Evolutionary conservation across 176 grass and related monocot genomes (phyloP), one percentile per base, ranked within the genome.

Genomic region (Lolium multiflorum): DNA sequence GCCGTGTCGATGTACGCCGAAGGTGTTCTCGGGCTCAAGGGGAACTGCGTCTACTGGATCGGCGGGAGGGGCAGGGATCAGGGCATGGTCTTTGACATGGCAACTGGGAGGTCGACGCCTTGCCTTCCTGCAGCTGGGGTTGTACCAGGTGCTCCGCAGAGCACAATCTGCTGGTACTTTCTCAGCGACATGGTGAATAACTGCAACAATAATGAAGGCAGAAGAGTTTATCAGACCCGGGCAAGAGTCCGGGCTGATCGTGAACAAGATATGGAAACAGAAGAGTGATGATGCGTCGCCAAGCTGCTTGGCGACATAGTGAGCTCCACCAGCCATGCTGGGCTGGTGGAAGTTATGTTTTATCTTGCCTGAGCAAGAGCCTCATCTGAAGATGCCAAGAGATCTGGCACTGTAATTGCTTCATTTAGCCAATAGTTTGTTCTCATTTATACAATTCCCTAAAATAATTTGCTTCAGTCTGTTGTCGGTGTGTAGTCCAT

Each of bases 81-180:
- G 21, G 89, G 89, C 39, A 91, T 91, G 89, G 89, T 91, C 4
- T 91, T 91, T 18, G 89, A 91, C 85, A 91, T 91, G 89, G 70
- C 75, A 24, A 84, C 81, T 0, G 85, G 81, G 77, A 91, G 85
- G 61, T 91, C 89, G 16, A 46, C 70, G 3, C 81, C 70, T 1
- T 91, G 89, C 81, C 82, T 63, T 80, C 71, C 85, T 31, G 28
- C 16, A 3, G 59, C 59, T 54, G 70, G 85, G 1, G 51, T 56
- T 25, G 11, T 77, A 47, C 76, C 61, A 1, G 77, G 89, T 5
- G 51, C 87, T 77, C 61, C 31, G 0, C 77, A 84, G n/a, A 91
- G 60, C 70, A 84, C 89, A 7, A 88, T 91, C 51, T 91, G 85
- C 52, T 88, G 89, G 85, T 91, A 76, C 81, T 91, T 91, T 70